Evolutionary conservation across 208 protist genomes (phyloP).

Genomic region (Leishmania mexicana): DNA sequence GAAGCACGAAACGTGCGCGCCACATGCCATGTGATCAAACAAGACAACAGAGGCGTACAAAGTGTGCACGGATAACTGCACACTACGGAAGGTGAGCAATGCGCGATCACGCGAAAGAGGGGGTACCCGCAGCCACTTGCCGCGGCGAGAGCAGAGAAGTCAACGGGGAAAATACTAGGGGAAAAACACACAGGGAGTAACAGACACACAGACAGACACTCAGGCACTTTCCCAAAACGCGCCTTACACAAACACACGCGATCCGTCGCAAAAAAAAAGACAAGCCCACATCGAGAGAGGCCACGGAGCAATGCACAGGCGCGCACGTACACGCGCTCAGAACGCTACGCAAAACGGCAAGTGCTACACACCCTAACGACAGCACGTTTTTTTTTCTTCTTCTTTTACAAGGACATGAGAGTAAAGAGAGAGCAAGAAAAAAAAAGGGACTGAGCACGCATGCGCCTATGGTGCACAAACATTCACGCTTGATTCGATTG

Average conservation of each 20-base stretch:
- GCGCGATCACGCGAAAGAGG: neutral
- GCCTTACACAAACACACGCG: neutral
- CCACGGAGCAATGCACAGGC: neutral
- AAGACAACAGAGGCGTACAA: neutral
- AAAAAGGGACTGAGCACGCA: neutral
- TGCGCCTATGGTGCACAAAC: neutral
- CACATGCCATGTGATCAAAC: neutral
- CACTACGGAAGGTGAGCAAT: neutral
- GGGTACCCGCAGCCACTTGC: neutral
- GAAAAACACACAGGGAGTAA: neutral
- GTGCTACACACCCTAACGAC: neutral
- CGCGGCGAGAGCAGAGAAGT: neutral
- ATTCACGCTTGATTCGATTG: neutral
- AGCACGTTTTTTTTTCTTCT: neutral
- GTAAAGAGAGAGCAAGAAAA: neutral
- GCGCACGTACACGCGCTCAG: no score
- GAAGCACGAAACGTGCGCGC: neutral
- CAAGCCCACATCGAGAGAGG: neutral
- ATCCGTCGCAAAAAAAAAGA: neutral
- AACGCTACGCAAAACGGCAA: neutral
- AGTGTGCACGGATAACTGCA: neutral
- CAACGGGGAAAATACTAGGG: neutral
- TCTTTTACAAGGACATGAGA: neutral
- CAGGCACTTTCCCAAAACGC: neutral
- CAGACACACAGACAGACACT: neutral